Evolutionary conservation across 2,329 filamentous ascomycete genomes (phyloP), one percentile per base, ranked within the genome.

Genomic region (Lecanicillium sp.): DNA sequence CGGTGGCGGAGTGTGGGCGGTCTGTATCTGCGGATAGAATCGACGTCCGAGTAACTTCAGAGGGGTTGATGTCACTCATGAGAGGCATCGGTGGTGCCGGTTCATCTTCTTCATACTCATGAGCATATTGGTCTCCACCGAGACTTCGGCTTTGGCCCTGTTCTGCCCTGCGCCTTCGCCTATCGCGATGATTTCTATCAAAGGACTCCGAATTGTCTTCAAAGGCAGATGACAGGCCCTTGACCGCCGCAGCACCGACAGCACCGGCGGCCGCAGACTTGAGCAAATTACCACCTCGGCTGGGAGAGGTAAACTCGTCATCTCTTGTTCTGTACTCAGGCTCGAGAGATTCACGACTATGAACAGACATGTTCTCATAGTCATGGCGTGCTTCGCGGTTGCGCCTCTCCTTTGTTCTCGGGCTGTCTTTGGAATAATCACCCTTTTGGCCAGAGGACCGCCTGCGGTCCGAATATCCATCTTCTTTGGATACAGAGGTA

Each of bases 11-110:
- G 33, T 74, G 71, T 13, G 85, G 82, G 37, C 79, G 69, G 46
- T 87, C 86, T 0, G 85, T 86, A 19, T 84, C 80, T 20, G 86
- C 84, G 5, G 89, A 92, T 14, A 92, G 64, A 39, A 97, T 86
- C 0, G 90, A 96, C 13, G 84, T 84, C 49, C 90, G 75, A 1
- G 90, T 97, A 40, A 96, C 62, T 37, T 96, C 89, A 0, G 90
- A 94, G 30, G 84, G 78, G 47, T 86, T 84, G 41, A 94, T 77
- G 40, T 87, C 86, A 60, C 89, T 95, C 60, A 84, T 82, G 45
- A 95, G 72, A 3, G 90, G 90, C 82, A 96, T 87, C 5, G 86
- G 86, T 6, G 88, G 68, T 12, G 85, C 75, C 35, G 40, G 44
- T 15, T 79, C 68, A 37, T 74, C 66, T 3, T 74, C 67, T 5